Evolutionary conservation across 2,329 filamentous ascomycete genomes (phyloP).

Genomic region (Fusarium sp.): DNA sequence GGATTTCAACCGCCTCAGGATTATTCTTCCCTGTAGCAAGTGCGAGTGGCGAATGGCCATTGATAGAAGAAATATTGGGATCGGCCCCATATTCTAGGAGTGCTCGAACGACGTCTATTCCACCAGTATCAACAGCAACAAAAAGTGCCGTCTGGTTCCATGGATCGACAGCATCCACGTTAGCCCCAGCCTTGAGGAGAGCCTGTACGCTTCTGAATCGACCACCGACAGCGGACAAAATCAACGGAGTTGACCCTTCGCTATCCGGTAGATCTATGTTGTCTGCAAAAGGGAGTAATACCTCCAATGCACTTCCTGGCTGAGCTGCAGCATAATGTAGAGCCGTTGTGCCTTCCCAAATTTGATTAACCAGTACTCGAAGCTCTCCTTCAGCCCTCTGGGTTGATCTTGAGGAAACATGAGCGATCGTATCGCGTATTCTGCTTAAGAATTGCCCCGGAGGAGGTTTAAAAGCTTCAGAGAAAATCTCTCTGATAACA

Average conservation of each 20-base stretch:
- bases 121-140: conserved; percentile 17
- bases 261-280: conserved; percentile 26
- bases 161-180: conserved; percentile 18
- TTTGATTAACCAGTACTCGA: conserved; percentile 18
- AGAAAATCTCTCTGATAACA: conserved; percentile 28
- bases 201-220: conserved; percentile 9
- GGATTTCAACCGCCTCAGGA: conserved; percentile 16
- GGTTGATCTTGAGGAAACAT: background rate
- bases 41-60: conserved; percentile 23
- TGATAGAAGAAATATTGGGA: conserved; percentile 12
- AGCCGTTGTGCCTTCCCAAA: conserved; percentile 33
- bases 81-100: conserved; percentile 31
- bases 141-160: conserved; percentile 33
- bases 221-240: conserved; percentile 23
- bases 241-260: conserved; percentile 28
- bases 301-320: conserved; percentile 15
- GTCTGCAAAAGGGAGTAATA: conserved; percentile 27
- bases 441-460: background rate
- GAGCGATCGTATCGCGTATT: background rate
- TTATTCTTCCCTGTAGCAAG: conserved; percentile 19
- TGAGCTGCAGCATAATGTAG: conserved; percentile 33
- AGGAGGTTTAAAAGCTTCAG: background rate
- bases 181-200: conserved; percentile 30
- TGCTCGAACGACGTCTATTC: conserved; percentile 13
- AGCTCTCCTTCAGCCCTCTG: conserved; percentile 2